Conservation (phyloP, 139 green algal species). For the Zygnema circumcarinatum region DNA sequence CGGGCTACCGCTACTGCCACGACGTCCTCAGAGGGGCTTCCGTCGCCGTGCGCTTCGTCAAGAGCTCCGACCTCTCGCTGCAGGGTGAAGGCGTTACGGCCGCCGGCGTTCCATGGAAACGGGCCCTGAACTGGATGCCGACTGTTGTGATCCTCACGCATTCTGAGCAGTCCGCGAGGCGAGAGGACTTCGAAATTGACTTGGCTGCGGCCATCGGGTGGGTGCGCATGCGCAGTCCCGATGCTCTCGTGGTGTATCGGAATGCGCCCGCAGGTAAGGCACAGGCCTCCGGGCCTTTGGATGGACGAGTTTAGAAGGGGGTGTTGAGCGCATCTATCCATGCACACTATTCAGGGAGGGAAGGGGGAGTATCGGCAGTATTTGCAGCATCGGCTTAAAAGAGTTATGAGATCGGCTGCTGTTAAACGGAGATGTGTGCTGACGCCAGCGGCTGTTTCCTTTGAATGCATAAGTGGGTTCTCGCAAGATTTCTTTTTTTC, state of each 20-base stretch:
- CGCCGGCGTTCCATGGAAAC: neutral
- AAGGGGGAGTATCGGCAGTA: no score
- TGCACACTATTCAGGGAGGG: no score
- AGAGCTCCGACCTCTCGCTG: neutral
- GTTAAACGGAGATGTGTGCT: no score
- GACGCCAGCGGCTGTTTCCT: no score
- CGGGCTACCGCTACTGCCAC: neutral
- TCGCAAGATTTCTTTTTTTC: no score
- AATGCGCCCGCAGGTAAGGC: neutral
- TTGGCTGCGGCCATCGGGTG: neutral
- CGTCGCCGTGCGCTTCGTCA: neutral
- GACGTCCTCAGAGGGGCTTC: neutral
- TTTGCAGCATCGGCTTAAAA: no score
- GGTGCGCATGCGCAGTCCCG: neutral
- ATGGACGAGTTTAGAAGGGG: no score
- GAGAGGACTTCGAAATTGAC: neutral
- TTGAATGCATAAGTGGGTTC: no score
- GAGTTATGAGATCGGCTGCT: no score
- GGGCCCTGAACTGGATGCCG: neutral
- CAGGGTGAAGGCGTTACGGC: neutral
- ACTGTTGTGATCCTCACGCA: neutral
- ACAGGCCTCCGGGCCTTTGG: no score
- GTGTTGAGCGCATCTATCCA: no score
- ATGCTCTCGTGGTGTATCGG: neutral
- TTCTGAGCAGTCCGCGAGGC: neutral